Evolutionary conservation across 2,329 filamentous ascomycete species (phyloP), one percentile per base, ranked within the genome.

Genomic region (Venturia asperata): DNA sequence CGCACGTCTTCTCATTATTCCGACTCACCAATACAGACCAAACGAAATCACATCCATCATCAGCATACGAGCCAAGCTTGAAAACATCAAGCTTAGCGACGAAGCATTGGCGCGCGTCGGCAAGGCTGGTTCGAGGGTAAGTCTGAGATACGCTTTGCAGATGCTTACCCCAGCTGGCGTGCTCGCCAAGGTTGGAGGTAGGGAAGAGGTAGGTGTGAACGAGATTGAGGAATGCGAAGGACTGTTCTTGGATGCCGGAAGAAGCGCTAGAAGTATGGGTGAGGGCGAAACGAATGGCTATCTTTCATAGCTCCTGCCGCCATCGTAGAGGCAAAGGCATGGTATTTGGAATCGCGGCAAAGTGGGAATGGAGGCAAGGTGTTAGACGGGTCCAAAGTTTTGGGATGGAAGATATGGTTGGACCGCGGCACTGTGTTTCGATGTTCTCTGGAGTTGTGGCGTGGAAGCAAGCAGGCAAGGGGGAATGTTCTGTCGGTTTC

Each of bases 31-130:
- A 13, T 99, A 97, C 79, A 85, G 87, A 67, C 85, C 87, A 52
- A 86, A 91, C 19, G 94, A 99, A 79, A 96, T 99, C 76, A 92
- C 92, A 79, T 87, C 87, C 67, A 99, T 99, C 76, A 88, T 97
- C 71, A 85, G 87, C 70, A 87, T 95, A 71, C 88, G 94, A 62
- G 87, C 91, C 47, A 87, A 87, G 69, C 93, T 89, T 10, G 92
- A 97, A 78, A 85, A 86, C 61, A 86, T 96, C 56, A 82, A 85
- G 68, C 86, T 97, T 69, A 87, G 86, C 49, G 91, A 95, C 62
- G 85, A 87, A 24, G 94, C 94, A 34, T 83, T 97, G 67, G 89
- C 94, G 71, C 94, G 91, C 79, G 86, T 99, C 71, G 85, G 91
- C 52, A 85, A 90, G 72, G 88, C 96, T 71, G 94, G 94, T 70